Evolutionary conservation across 1,284 basidiomycete genomes (phyloP).

Genomic region (Fomes fomentarius): DNA sequence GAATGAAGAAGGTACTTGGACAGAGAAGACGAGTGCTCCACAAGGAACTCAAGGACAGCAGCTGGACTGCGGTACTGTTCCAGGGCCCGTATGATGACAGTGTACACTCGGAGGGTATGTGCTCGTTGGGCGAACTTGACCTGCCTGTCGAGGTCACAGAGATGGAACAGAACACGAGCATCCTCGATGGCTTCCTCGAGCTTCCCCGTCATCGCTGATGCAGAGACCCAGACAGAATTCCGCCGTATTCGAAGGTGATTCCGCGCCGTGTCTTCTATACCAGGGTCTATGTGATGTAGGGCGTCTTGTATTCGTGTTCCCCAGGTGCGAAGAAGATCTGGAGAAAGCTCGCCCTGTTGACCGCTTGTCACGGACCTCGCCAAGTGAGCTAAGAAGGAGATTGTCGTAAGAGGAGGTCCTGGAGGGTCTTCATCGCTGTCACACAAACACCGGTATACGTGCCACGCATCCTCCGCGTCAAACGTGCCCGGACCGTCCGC

Average conservation of each 20-base stretch:
- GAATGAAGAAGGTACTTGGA: slow-evolving; percentile 33
- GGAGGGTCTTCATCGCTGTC: slow-evolving; percentile 4
- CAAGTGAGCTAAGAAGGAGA: slow-evolving; percentile 14
- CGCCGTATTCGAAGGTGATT: slow-evolving; percentile 15
- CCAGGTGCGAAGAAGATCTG: slow-evolving; percentile 31
- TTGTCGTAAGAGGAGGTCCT: slow-evolving; percentile 5
- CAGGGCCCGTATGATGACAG: slow-evolving; percentile 44
- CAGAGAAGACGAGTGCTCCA: slow-evolving; percentile 46
- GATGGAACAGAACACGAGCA: slow-evolving; percentile 13
- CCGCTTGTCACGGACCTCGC: slow-evolving; percentile 3
- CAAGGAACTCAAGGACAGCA: slow-evolving; percentile 48
- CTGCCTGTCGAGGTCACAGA: slow-evolving; percentile 1
- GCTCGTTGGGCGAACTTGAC: slow-evolving; percentile 20
- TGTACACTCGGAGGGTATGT: slow-evolving; percentile 37
- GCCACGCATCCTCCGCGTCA: slow-evolving; percentile 24
- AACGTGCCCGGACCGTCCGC: slow-evolving; percentile 5
- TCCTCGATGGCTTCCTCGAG: slow-evolving; percentile 25
- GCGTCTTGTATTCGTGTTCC: slow-evolving; percentile 40
- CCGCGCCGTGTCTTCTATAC: slow-evolving; percentile 15
- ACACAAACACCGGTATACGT: slow-evolving; percentile 16
- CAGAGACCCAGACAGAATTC: slow-evolving; percentile 21
- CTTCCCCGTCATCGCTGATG: slow-evolving; percentile 25
- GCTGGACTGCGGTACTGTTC: slow-evolving; percentile 38
- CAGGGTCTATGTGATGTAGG: slow-evolving; percentile 34
- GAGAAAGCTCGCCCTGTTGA: slow-evolving; percentile 1